phyloP scores from a whole-genome alignment of 129 eudicot species.

The Smallanthus sonchifolius region DNA sequence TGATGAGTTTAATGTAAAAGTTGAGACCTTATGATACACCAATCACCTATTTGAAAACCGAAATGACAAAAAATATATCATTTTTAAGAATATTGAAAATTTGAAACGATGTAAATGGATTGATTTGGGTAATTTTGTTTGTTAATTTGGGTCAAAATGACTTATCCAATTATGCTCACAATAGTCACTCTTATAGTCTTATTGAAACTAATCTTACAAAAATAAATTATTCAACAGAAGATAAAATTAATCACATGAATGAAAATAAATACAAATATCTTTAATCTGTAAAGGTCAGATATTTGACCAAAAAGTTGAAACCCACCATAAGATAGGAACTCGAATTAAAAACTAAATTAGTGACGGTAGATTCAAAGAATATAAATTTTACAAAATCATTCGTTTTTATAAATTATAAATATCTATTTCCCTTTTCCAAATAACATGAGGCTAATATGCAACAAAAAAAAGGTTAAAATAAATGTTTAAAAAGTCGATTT shows the following conservation, averaged over 20 bases:
- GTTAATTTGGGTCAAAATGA: no score
- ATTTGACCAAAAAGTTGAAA: constrained; percentile 1
- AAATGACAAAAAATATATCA: no score
- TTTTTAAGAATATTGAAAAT: not conserved
- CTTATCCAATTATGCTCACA: no score
- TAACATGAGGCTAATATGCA: not conserved
- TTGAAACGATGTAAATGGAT: no score
- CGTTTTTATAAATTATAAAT: no score
- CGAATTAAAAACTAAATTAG: not conserved
- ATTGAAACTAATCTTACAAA: not conserved
- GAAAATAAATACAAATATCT: not conserved
- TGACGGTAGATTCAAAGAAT: not conserved
- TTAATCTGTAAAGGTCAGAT: not conserved
- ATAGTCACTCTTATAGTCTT: no score
- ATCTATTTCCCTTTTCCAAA: no score
- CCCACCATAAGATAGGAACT: not conserved
- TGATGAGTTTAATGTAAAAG: not conserved
- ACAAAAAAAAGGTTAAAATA: no score
- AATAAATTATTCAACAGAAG: not conserved
- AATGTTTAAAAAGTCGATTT: not conserved
- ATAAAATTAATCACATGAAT: not conserved
- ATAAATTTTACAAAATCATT: not conserved
- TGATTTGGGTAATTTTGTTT: no score
- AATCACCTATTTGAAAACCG: no score
- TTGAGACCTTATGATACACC: not conserved